These are phyloP conservation scores for Hyaloscypha hepaticicola DNA, from an alignment of 495 filamentous ascomycete genomes.

Conservation along the genomic window DNA sequence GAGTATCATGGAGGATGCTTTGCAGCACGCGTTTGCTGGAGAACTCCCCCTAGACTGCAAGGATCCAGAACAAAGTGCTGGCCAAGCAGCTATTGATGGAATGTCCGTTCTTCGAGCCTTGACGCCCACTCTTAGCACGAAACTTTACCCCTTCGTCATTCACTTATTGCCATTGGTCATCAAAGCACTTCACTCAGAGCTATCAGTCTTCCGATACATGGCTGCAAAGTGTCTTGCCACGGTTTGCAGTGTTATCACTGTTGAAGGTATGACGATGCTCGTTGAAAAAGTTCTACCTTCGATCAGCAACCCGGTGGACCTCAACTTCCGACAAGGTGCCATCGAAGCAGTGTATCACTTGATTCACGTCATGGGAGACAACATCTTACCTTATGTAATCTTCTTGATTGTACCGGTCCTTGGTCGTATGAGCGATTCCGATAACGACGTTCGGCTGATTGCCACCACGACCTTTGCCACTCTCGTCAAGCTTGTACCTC, in stretches of 20 bases:
- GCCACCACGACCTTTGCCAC: slow-evolving; percentile 97
- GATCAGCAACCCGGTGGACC: slow-evolving; percentile 82
- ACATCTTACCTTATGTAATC: slow-evolving; percentile 94
- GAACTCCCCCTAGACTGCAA: slow-evolving; percentile 66
- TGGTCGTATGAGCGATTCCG: slow-evolving; percentile 98
- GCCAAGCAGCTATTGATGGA: slow-evolving; percentile 90
- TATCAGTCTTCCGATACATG: slow-evolving; percentile 92
- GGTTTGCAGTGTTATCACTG: slow-evolving; percentile 91
- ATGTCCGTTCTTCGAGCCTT: slow-evolving; percentile 90
- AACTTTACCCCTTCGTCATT: slow-evolving; percentile 74
- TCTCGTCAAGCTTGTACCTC: slow-evolving; percentile 95
- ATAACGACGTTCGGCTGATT: slow-evolving; percentile 90
- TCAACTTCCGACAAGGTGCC: slow-evolving; percentile 84
- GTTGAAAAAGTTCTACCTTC: slow-evolving; percentile 90
- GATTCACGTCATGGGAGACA: slow-evolving; percentile 97
- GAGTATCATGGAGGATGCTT: slow-evolving; percentile 73
- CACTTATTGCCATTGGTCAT: slow-evolving; percentile 81
- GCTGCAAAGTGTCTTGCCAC: slow-evolving; percentile 97
- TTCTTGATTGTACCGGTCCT: slow-evolving; percentile 98
- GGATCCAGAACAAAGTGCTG: slow-evolving; percentile 66
- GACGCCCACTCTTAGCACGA: slow-evolving; percentile 74
- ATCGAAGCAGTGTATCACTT: slow-evolving; percentile 94
- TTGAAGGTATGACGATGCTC: slow-evolving; percentile 92
- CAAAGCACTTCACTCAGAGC: slow-evolving; percentile 77
- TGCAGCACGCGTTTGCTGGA: slow-evolving; percentile 70